Evolutionary conservation across 2,329 filamentous ascomycete genomes (phyloP), one percentile per base, ranked within the genome.

Genomic region (Apiospora koreana): DNA sequence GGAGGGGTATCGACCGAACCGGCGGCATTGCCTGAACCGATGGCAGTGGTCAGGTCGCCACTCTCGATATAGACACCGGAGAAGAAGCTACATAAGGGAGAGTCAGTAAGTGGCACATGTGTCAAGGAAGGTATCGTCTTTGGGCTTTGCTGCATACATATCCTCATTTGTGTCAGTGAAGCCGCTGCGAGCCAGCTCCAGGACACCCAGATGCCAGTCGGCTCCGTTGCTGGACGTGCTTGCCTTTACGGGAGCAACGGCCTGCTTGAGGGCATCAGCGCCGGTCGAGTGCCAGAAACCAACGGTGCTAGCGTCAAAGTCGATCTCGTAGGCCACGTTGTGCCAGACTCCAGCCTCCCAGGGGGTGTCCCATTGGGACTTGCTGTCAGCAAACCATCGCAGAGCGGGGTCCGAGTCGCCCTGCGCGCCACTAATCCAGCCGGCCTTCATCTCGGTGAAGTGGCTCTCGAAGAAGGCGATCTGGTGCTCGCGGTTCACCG

Each of bases 361-460:
- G 72, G 87, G 83, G 1, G 85, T 84, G 75, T 86, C 87, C 91
- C 91, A 94, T 75, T 92, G 82, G 67, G 85, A 86, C 74, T 85
- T 81, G 21, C 89, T 86, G 71, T 85, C 84, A 12, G 89, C 88
- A 79, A 89, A 87, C 90, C 91, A 94, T 74, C 89, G 87, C 73
- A 93, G 83, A 73, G 86, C 85, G 41, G 85, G 81, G 71, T 87
- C 83, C 25, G 79, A 79, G n/a, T 82, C 82, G 50, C 82, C 84
- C 42, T 77, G 73, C 69, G 83, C 81, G 62, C 86, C 86, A 68
- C 80, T 81, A 35, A 90, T 82, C 86, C 86, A 89, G 62, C 91
- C 92, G 70, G 88, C 88, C 83, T 93, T 93, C 79, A 94, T 81
- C 83, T 93, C 92, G 16, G 91, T 93, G 80, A 93, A 93, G 81